phyloP scores from a whole-genome alignment of 495 filamentous ascomycete species.

The Penicillium subrubescens region DNA sequence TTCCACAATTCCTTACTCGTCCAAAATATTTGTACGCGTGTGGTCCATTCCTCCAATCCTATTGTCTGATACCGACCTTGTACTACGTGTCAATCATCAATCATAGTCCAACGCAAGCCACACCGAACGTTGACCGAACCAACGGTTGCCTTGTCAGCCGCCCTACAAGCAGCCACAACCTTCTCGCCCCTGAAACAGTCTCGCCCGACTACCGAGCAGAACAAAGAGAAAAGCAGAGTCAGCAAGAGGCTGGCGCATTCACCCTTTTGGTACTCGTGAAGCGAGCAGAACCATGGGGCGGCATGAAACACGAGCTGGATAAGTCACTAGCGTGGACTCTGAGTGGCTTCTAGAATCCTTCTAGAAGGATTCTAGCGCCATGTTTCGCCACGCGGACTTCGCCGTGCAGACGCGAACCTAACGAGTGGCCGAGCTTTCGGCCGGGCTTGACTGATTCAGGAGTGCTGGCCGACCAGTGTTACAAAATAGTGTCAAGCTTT shows the following conservation, averaged over 20 bases:
- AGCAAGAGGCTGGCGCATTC: neutral
- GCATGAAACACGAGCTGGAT: conserved; percentile 5
- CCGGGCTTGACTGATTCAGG: conserved; percentile 4
- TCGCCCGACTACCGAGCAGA: neutral
- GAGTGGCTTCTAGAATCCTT: conserved; percentile 40
- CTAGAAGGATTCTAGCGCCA: conserved; percentile 40
- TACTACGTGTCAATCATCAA: neutral
- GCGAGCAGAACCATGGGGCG: conserved; percentile 10
- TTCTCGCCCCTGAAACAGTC: neutral
- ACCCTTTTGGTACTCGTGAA: conserved; percentile 7
- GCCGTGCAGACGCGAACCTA: conserved; percentile 4
- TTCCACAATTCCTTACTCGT: neutral
- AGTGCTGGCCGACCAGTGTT: neutral
- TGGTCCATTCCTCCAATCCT: neutral
- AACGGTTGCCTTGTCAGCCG: neutral
- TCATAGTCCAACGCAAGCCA: neutral
- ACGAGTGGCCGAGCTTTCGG: neutral
- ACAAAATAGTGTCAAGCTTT: conserved; percentile 5
- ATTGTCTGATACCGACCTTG: neutral
- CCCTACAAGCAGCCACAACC: neutral
- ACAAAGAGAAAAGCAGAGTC: neutral
- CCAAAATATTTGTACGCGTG: neutral
- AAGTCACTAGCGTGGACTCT: conserved; percentile 17
- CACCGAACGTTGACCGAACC: neutral
- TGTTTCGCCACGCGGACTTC: conserved; percentile 21